Conservation (phyloP, 805 yeast genomes). For the Metschnikowia bowlesiae region DNA sequence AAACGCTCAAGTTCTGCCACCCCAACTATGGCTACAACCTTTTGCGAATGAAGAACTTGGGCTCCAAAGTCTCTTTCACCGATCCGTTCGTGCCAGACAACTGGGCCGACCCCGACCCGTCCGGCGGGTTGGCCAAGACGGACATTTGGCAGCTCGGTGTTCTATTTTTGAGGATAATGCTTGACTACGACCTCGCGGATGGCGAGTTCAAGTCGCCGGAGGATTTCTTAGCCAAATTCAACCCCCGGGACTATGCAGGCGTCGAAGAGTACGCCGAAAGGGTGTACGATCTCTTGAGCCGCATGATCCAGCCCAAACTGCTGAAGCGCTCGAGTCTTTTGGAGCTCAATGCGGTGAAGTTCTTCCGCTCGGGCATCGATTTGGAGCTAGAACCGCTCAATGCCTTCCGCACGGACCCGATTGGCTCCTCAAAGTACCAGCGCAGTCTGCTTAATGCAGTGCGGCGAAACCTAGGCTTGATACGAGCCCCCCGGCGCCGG, state of each 20-base stretch:
- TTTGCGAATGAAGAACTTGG: conserved; percentile 19
- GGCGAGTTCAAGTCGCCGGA: conserved; percentile 55
- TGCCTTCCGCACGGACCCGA: conserved; percentile 2
- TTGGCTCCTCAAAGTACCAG: conserved; percentile 13
- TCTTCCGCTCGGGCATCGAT: conserved; percentile 61
- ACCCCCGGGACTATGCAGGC: conserved; percentile 37
- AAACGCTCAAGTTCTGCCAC: conserved; percentile 54
- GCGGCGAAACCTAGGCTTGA: conserved; percentile 5
- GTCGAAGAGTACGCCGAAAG: conserved; percentile 66
- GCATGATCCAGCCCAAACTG: conserved; percentile 60
- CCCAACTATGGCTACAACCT: conserved; percentile 46
- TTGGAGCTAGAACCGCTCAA: background rate
- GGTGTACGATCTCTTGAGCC: conserved; percentile 60
- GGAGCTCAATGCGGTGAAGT: conserved; percentile 79
- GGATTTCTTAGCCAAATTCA: conserved; percentile 26
- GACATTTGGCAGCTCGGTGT: conserved; percentile 95
- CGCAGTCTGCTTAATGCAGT: conserved; percentile 11
- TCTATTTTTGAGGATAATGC: conserved; percentile 45
- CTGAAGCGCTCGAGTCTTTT: conserved; percentile 77
- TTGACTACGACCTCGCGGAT: conserved; percentile 51
- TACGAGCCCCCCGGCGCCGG: conserved; percentile 15
- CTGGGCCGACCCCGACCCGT: conserved; percentile 83
- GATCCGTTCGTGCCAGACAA: conserved; percentile 21
- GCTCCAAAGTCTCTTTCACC: conserved; percentile 4
- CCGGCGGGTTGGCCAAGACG: conserved; percentile 55